Evolutionary conservation across 192 early-diverging fungal species (phyloP), one percentile per base, ranked within the genome.

Genomic region (Gonapodya sp.): DNA sequence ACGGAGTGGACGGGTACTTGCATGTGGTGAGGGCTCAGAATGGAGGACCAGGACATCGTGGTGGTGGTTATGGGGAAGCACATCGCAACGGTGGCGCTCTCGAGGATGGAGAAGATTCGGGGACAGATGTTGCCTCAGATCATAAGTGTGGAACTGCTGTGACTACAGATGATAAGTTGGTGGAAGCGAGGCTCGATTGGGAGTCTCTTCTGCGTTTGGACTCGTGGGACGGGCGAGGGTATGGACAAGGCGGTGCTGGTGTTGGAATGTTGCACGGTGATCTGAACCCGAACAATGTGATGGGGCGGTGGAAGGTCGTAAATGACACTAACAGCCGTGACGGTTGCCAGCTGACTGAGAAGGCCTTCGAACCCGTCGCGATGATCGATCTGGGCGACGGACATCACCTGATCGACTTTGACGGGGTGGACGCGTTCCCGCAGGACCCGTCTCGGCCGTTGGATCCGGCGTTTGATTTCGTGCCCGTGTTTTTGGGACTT

Each of bases 381-480:
- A 79, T n/a, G 78, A 84, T 85, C 18, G 84, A 85, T 73, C 83
- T 84, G 73, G 84, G 82, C 0, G 84, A 85, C 75, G 30, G 82
- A 1, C 81, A 81, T 35, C n/a, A n/a, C n/a, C n/a, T n/a, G n/a
- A n/a, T n/a, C n/a, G n/a, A n/a, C n/a, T n/a, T n/a, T n/a, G n/a
- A n/a, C n/a, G n/a, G n/a, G n/a, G n/a, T n/a, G n/a, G n/a, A n/a
- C n/a, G n/a, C n/a, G n/a, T n/a, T n/a, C n/a, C n/a, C n/a, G n/a
- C 73, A 80, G 31, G 74, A 34, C 2, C 18, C 16, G 24, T 16
- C 24, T 64, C 46, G 8, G 8, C 8, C 46, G 8, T 64, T 64
- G 24, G 84, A 85, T 73, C 75, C 83, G 31, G 32, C 79, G 30
- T 85, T 33, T 30, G 84, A 85, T 75, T 35, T 85, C 32, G 84